Evolutionary conservation across 2,329 filamentous ascomycete species (phyloP), one percentile per base, ranked within the genome.

Genomic region (Nannizziopsis arthrosporioides): DNA sequence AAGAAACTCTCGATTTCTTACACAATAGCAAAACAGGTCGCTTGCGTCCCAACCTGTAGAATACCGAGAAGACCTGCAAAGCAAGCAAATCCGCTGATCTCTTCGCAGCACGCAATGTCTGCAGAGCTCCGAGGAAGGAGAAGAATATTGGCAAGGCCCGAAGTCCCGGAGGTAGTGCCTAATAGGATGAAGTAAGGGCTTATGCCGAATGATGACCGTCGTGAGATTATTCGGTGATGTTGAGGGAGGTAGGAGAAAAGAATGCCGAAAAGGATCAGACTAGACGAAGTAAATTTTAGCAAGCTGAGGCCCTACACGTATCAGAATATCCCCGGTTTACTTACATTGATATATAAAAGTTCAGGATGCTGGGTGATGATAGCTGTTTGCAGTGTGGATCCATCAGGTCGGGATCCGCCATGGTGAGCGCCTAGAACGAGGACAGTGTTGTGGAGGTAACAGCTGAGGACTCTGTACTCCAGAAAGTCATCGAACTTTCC

Each of bases 151-250:
- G 85, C 86, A 59, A 98, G 87, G 19, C 85, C 84, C 42, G 84
- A 85, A 44, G 85, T 94, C 57, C 85, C 85, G 6, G 87, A 93
- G 1, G 90, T 90, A 19, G 85, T 86, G 51, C 92, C 92, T n/a
- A 98, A 79, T 1, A 96, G 77, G 54, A 98, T 81, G 62, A 94
- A 98, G 67, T 90, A 92, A 7, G 92, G 90, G 27, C 89, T 95
- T 53, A 98, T 89, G 53, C 92, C 92, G 64, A 94, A 90, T 17
- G 90, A 93, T 11, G 86, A 92, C 52, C 82, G 79, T 48, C 88
- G 80, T 36, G 77, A 73, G 56, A 94, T 85, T 67, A 98, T 96
- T 60, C 92, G 87, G 64, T 84, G 78, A 68, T 96, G 90, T 64
- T 98, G 92, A 0, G 92, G 92, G 2, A 96, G 76, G 69, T 98